These are phyloP conservation scores for Suhomyces panamericanus DNA, from an alignment of 1,139 yeast genomes.

Conservation along the genomic window DNA sequence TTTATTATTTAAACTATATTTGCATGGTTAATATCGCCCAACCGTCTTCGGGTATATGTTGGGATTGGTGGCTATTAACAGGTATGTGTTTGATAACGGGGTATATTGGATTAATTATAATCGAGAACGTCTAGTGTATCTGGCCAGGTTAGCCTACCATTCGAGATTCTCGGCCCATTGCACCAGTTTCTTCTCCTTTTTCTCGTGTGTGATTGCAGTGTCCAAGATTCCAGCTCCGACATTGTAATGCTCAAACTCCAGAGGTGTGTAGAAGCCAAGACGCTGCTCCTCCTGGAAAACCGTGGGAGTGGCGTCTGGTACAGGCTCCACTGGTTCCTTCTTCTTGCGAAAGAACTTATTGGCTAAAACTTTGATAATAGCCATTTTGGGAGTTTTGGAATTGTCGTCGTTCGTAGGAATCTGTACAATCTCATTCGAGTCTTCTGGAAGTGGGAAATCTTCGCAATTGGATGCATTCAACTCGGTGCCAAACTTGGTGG, in stretches of 20 bases:
- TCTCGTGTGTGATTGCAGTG: neutral
- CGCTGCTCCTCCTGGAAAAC: slow-evolving; percentile 6
- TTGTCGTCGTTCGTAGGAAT: slow-evolving; percentile 57
- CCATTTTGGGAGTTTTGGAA: slow-evolving; percentile 36
- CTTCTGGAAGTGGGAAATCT: slow-evolving; percentile 65
- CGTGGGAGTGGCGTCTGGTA: neutral
- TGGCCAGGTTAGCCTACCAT: slow-evolving; percentile 8
- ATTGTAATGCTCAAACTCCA: slow-evolving; percentile 18
- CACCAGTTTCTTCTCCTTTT: slow-evolving; percentile 7
- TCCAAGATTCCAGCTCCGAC: slow-evolving; percentile 1
- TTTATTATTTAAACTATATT: too few species aligned
- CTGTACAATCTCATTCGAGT: slow-evolving; percentile 59
- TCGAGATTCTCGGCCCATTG: slow-evolving; percentile 17
- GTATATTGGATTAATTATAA: too few species aligned
- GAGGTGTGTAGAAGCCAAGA: slow-evolving; percentile 35
- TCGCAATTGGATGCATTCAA: slow-evolving; percentile 63
- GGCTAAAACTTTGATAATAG: slow-evolving; percentile 52
- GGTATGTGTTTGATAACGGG: too few species aligned
- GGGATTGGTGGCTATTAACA: too few species aligned
- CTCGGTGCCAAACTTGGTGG: slow-evolving; percentile 76
- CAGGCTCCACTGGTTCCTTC: neutral
- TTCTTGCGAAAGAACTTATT: slow-evolving; percentile 19
- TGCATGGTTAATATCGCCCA: too few species aligned
- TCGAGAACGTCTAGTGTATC: too few species aligned
- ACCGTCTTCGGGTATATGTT: too few species aligned